phyloP scores from a whole-genome alignment of 768 basidiomycete species.

The Panus rudis region DNA sequence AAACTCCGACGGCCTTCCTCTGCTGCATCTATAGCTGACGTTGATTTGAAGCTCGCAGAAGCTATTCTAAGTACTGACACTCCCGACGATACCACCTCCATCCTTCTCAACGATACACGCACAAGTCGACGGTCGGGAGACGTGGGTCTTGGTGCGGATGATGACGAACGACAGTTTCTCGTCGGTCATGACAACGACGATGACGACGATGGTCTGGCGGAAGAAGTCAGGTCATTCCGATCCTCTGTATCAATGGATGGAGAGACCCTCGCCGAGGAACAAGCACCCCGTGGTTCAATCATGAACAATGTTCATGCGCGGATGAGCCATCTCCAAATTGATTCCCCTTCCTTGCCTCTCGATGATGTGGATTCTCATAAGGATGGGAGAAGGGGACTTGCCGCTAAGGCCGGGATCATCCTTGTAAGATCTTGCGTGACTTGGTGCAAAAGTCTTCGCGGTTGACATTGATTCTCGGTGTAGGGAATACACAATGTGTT shows the following conservation, averaged over 20 bases:
- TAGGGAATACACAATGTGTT: conserved; percentile 96
- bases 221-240: conserved; percentile 22
- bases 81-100: conserved; percentile 27
- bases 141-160: conserved; percentile 9
- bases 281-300: conserved; percentile 17
- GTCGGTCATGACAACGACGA: conserved; percentile 20
- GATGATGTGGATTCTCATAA: conserved; percentile 14
- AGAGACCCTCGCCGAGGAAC: conserved; percentile 7
- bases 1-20: not conserved
- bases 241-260: conserved; percentile 22
- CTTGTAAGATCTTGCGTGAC: conserved; percentile 39
- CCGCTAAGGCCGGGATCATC: conserved; percentile 84
- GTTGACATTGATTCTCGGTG: not conserved
- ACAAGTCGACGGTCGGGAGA: conserved; percentile 14
- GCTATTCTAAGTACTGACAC: conserved; percentile 69
- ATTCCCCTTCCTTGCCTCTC: conserved; percentile 14
- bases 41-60: conserved; percentile 50
- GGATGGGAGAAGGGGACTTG: conserved; percentile 36
- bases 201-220: conserved; percentile 17
- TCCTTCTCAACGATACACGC: conserved; percentile 34
- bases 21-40: not conserved
- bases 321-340: conserved; percentile 39
- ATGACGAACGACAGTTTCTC: conserved; percentile 24
- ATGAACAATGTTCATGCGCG: conserved; percentile 42
- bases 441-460: not conserved